Percentiles rank a stretch among this genome's conserved stretches.
These are phyloP conservation scores for Eragrostis curvula DNA, from an alignment of 176 grass and related monocot genomes.

Conservation along the genomic window DNA sequence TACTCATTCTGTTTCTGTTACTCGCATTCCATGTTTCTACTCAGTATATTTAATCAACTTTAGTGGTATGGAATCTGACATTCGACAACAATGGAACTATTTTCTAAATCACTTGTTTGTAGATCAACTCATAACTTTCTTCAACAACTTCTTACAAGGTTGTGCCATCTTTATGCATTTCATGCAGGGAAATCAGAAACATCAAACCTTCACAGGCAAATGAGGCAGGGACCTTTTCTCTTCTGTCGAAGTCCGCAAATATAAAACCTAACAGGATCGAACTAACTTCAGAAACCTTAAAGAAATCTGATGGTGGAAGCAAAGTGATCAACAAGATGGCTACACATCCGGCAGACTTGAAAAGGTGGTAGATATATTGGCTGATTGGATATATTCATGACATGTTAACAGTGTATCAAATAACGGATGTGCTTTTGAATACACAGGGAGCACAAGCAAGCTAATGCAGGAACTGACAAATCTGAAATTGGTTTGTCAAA, in stretches of 20 bases:
- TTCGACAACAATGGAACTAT: conserved; percentile 22
- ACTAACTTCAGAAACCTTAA: conserved; percentile 55
- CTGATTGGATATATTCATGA: conserved; percentile 36
- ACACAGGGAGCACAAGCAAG: conserved; percentile 54
- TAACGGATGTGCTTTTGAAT: conserved; percentile 24
- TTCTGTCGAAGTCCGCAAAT: conserved; percentile 45
- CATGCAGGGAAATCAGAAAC: conserved; percentile 60
- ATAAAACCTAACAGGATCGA: conserved; percentile 37
- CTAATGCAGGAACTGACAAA: conserved; percentile 44
- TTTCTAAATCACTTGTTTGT: conserved; percentile 17
- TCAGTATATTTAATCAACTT: background rate
- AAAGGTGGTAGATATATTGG: conserved; percentile 48
- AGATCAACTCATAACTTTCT: background rate
- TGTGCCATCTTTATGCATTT: conserved; percentile 33
- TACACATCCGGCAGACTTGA: conserved; percentile 47
- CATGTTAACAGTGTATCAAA: conserved; percentile 8
- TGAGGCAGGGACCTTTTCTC: conserved; percentile 54
- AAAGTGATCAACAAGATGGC: conserved; percentile 46
- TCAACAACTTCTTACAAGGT: conserved; percentile 33
- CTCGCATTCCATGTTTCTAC: conserved; percentile 16
- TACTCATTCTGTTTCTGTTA: background rate
- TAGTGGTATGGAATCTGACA: conserved; percentile 18
- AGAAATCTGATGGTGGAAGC: conserved; percentile 46
- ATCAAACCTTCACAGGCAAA: conserved; percentile 41
- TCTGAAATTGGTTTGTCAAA: conserved; percentile 43